Conservation (phyloP, 2,329 filamentous ascomycete genomes). For the Pseudogymnoascus sp. region DNA sequence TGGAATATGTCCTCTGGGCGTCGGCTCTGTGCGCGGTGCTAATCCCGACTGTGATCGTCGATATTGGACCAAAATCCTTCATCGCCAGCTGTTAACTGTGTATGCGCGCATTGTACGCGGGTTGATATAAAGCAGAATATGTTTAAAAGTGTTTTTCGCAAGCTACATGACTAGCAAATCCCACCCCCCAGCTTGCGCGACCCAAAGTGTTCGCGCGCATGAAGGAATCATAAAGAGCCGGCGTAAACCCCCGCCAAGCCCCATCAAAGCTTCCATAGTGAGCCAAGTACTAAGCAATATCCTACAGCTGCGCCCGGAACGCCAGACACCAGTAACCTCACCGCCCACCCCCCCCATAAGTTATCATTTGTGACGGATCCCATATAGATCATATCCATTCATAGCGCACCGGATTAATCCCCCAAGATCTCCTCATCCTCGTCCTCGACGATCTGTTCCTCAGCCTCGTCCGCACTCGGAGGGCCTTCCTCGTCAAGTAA, state of each 20-base stretch:
- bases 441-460: constrained; percentile 52
- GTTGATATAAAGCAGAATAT: background rate
- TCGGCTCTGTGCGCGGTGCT: background rate
- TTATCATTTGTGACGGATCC: background rate
- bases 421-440: constrained; percentile 4
- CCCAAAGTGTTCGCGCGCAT: background rate
- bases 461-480: constrained; percentile 43
- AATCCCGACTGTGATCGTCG: background rate
- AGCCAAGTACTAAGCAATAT: background rate
- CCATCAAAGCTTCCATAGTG: background rate
- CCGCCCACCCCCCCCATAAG: background rate
- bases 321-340: constrained; percentile 4
- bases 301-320: background rate
- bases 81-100: background rate
- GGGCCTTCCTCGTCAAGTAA: constrained; percentile 31
- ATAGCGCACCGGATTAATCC: background rate
- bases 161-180: background rate
- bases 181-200: background rate
- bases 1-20: background rate
- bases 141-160: background rate
- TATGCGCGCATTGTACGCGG: background rate
- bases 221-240: background rate
- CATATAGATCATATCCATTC: background rate
- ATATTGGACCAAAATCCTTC: background rate
- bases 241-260: background rate